Percentiles rank a stretch among this genome's conserved stretches.
Evolutionary conservation across 345 rosid genomes (phyloP).

Genomic region (Boechera retrofracta): DNA sequence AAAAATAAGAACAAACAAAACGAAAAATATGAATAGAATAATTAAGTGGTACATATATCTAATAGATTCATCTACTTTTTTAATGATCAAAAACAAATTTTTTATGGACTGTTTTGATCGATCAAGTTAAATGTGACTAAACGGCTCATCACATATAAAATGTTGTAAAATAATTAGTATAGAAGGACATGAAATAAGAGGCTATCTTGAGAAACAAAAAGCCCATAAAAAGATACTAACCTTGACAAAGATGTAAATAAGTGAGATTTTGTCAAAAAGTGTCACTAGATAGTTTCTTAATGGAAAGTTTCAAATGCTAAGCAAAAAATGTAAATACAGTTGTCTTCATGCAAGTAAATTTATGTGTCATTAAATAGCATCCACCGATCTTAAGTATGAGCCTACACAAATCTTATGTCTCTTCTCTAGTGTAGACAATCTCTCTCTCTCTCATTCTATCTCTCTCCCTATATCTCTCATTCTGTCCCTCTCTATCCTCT

Average conservation of each 20-base stretch:
- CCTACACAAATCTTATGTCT: constrained; percentile 12
- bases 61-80: neutral
- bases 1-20: neutral
- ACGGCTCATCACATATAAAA: constrained; percentile 4
- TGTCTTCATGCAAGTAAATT: constrained; percentile 39
- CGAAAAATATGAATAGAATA: neutral
- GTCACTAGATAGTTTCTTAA: constrained; percentile 31
- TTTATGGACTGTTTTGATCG: neutral
- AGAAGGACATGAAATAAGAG: neutral
- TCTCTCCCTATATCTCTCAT: neutral
- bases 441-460: neutral
- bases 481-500: constrained; percentile 1
- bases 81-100: neutral
- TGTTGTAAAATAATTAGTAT: neutral
- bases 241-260: constrained; percentile 33
- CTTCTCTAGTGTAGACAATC: neutral
- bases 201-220: neutral
- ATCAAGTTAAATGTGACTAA: neutral
- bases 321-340: constrained; percentile 9
- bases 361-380: constrained; percentile 37
- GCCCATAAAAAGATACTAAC: constrained; percentile 7
- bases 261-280: constrained; percentile 40
- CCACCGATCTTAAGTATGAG: constrained; percentile 11
- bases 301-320: constrained; percentile 24
- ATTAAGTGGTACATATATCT: neutral